phyloP scores from a whole-genome alignment of 768 basidiomycete species.

The Lactarius psammicola region DNA sequence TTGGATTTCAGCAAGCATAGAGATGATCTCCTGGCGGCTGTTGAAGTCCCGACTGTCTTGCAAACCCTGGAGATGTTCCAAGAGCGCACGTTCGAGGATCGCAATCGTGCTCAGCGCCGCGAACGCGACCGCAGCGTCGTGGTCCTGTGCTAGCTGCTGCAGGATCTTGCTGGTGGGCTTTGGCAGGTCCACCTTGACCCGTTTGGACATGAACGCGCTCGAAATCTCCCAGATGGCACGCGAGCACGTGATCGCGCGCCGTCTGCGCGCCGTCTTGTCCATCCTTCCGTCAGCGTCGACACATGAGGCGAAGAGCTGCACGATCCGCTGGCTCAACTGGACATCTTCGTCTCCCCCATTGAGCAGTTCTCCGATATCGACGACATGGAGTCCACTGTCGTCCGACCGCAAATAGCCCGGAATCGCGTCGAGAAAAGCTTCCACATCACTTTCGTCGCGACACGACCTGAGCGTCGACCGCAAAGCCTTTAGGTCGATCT shows the following conservation, averaged over 20 bases:
- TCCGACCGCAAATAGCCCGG: conserved; percentile 7
- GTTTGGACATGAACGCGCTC: conserved; percentile 6
- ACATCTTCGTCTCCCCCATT: not conserved
- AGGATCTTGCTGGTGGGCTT: not conserved
- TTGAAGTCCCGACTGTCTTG: not conserved
- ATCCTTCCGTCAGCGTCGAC: conserved; percentile 9
- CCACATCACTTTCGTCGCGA: conserved; percentile 5
- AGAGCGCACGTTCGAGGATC: not conserved
- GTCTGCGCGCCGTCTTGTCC: conserved; percentile 12
- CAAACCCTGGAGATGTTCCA: not conserved
- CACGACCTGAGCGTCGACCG: not conserved
- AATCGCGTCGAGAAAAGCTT: conserved; percentile 10
- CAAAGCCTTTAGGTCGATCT: not conserved
- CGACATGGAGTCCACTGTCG: conserved; percentile 4
- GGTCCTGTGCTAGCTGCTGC: conserved; percentile 5
- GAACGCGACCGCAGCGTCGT: conserved; percentile 9
- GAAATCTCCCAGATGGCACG: conserved; percentile 17
- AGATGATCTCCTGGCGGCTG: not conserved
- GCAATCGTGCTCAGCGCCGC: conserved; percentile 8
- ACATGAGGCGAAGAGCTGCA: conserved; percentile 11
- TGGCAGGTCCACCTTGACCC: not conserved
- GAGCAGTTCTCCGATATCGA: conserved; percentile 10
- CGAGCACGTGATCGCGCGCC: conserved; percentile 19
- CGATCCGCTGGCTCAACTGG: conserved; percentile 8
- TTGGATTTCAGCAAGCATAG: not conserved